phyloP scores from a whole-genome alignment of 805 yeast genomes.

The Teunomyces barrocoloradensis region DNA sequence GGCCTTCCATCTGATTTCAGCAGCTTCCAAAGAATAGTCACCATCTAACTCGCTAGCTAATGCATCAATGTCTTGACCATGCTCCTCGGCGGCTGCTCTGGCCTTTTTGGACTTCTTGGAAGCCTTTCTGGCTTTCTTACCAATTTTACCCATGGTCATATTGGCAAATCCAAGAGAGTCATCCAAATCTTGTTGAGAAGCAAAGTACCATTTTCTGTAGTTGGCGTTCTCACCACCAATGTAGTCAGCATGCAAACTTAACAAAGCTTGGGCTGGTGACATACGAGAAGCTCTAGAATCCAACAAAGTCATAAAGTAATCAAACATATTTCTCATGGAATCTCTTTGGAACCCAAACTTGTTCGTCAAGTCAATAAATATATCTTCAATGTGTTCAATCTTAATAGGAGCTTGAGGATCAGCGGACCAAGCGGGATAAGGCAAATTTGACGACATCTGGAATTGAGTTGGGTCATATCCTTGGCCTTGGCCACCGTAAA shows the following conservation, averaged over 20 bases:
- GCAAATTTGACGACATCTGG: constrained; percentile 79
- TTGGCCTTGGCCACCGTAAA: constrained; percentile 62
- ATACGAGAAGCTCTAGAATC: constrained; percentile 85
- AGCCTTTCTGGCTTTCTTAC: constrained; percentile 78
- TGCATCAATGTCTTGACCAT: constrained; percentile 57
- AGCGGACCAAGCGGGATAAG: constrained; percentile 99
- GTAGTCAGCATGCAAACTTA: constrained; percentile 81
- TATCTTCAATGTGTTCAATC: constrained; percentile 81
- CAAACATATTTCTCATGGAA: constrained; percentile 89
- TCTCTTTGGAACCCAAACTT: constrained; percentile 90
- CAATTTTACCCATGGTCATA: constrained; percentile 72
- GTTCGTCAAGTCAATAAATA: constrained; percentile 77
- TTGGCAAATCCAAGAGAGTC: constrained; percentile 81
- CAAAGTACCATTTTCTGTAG: constrained; percentile 85
- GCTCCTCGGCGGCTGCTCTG: constrained; percentile 64
- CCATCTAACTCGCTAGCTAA: constrained; percentile 73
- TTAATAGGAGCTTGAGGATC: constrained; percentile 87
- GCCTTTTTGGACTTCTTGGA: constrained; percentile 78
- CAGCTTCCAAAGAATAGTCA: constrained; percentile 77
- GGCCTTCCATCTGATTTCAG: constrained; percentile 86
- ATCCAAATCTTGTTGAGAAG: constrained; percentile 84
- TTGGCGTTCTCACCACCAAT: constrained; percentile 86
- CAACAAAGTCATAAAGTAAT: constrained; percentile 78
- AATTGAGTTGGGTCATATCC: constrained; percentile 60
- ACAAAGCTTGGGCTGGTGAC: constrained; percentile 84